Base-by-base conservation (phyloP, 1,284 basidiomycete species). In the Cryptococcus amylolentus region DNA sequence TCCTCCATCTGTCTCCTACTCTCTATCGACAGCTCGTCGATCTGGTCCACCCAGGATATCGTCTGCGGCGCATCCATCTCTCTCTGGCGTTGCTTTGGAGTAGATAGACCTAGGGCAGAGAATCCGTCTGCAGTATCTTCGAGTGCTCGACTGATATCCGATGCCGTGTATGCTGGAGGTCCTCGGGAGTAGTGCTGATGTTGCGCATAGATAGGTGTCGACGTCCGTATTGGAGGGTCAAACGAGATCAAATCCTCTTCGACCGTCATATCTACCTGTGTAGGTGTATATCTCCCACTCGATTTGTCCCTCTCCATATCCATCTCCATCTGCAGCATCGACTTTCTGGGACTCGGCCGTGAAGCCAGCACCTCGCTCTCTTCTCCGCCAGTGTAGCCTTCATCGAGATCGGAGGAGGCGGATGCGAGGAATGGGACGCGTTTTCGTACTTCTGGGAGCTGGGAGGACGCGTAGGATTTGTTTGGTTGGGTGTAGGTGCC, bases 371-470 rank as follows among this genome's bases (percentile, higher is more conserved):
- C 44, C 18, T 53, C 56, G 26, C 42, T 56, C 23, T 62, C 57
- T 23, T 46, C 61, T 6, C 55, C 57, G 40, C 53, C 60, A n/a
- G 61, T 61, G 31, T 59, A 66, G 16, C 68, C 73, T 39, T 75
- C 72, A 54, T 75, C 71, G 13, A 73, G 62, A 54, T 75, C 71
- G 4, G 75, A 75, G 14, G 68, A 68, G 1, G 73, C 72, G 9
- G 66, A 67, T 2, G 72, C 70, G 28, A 76, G 64, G 53, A 72
- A 75, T 3, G 72, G 73, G 2, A 77, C 64, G 26, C 67, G 60
- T 6, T 62, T 51, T 39, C 63, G 54, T 8, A 63, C 56, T 16
- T 48, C 51, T 31, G 51, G 50, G 26, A 62, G 47, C 43, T 52
- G 41, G 9, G 53, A 55, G 12, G 54, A 43, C 27, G 49, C 12